phyloP scores from a whole-genome alignment of 805 yeast species.

The Dipodascopsis uninucleata region DNA sequence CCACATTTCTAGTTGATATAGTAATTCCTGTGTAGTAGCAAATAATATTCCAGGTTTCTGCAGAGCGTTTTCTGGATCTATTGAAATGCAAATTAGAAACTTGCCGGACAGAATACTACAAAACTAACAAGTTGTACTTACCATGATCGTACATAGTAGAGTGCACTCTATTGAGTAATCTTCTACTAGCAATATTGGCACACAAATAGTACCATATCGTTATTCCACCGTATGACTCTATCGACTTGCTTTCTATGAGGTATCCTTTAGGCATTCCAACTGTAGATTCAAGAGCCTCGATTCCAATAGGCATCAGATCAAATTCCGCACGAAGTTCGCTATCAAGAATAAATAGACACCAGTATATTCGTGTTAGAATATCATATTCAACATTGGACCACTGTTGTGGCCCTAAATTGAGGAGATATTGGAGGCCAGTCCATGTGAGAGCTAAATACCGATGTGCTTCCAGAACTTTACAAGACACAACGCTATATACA shows the following conservation, averaged over 20 bases:
- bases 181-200: conserved; percentile 3
- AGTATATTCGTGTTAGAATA: conserved; percentile 1
- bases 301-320: conserved; percentile 4
- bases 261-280: conserved; percentile 7
- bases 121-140: no score
- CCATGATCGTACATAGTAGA: conserved; percentile 7
- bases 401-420: no score
- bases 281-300: conserved; percentile 4
- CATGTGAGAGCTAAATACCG: conserved; percentile 2
- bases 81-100: not conserved
- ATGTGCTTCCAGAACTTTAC: not conserved
- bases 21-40: conserved; percentile 6
- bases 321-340: conserved; percentile 9
- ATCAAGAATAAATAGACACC: conserved; percentile 4
- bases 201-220: conserved; percentile 4
- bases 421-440: conserved; percentile 8
- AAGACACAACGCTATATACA: not conserved
- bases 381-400: not conserved
- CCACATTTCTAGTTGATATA: conserved; percentile 11
- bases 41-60: conserved; percentile 10
- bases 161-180: conserved; percentile 5
- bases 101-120: not conserved
- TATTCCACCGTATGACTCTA: conserved; percentile 4
- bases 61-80: conserved; percentile 1
- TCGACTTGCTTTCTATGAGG: not conserved